These are phyloP conservation scores for Peterozyma xylosa DNA, from an alignment of 805 yeast species.

Conservation along the genomic window DNA sequence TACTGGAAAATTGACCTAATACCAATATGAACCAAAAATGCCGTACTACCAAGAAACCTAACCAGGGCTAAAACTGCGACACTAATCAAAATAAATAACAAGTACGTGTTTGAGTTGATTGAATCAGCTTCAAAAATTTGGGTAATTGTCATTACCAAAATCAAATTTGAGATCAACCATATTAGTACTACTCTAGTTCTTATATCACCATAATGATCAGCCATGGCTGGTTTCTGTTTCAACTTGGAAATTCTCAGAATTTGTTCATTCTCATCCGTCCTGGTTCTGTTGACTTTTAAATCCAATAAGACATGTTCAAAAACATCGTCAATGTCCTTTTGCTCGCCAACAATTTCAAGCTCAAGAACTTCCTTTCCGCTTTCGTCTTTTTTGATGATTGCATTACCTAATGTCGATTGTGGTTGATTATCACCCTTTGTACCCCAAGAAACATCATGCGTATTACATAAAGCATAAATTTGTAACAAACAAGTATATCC, in stretches of 20 bases:
- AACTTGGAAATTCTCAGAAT: conserved; percentile 6
- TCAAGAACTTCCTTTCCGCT: conserved; percentile 81
- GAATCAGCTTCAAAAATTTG: conserved; percentile 72
- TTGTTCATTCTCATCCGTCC: conserved; percentile 28
- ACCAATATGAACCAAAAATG: conserved; percentile 46
- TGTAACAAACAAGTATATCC: conserved; percentile 88
- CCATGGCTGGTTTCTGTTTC: conserved; percentile 29
- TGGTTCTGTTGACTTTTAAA: conserved; percentile 43
- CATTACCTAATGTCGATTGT: conserved; percentile 66
- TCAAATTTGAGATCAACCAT: conserved; percentile 84
- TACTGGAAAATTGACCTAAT: conserved; percentile 14
- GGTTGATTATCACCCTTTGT: conserved; percentile 89
- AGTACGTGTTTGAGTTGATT: conserved; percentile 61
- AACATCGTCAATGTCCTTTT: conserved; percentile 72
- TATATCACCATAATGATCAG: conserved; percentile 91
- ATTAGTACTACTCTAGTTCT: conserved; percentile 91
- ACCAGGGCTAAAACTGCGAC: conserved; percentile 80
- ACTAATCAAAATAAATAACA: conserved; percentile 83
- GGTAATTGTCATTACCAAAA: conserved; percentile 79
- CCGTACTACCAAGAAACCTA: conserved; percentile 76
- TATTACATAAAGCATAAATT: conserved; percentile 94
- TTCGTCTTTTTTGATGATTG: conserved; percentile 73
- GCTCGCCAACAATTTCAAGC: conserved; percentile 64
- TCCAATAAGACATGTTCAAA: conserved; percentile 70
- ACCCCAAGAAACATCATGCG: conserved; percentile 99